phyloP scores from a whole-genome alignment of 371 early-diverging fungal genomes.

The Dichotomocladium elegans region DNA sequence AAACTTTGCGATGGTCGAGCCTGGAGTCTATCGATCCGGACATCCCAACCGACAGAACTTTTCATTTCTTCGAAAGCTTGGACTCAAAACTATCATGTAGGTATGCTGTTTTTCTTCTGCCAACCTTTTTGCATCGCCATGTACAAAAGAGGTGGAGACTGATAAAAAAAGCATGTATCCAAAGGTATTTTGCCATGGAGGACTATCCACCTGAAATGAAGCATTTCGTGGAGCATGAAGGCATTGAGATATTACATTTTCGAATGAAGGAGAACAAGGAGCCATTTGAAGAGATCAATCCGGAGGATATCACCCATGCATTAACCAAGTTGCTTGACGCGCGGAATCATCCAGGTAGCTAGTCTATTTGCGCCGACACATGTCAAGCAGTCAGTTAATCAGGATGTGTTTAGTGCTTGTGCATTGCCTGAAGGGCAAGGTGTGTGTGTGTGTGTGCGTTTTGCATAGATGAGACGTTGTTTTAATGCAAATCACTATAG shows the following conservation, averaged over 20 bases:
- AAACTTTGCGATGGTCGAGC: slow-evolving; percentile 86
- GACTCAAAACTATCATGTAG: slow-evolving; percentile 76
- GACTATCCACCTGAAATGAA: slow-evolving; percentile 79
- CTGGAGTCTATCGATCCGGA: slow-evolving; percentile 85
- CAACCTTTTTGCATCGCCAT: too few relatives aligned
- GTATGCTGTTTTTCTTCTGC: too few relatives aligned
- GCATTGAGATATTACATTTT: slow-evolving; percentile 75
- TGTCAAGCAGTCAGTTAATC: too few relatives aligned
- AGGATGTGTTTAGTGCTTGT: slow-evolving; percentile 53
- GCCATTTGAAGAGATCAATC: slow-evolving; percentile 89
- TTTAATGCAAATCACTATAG: slow-evolving; percentile 22
- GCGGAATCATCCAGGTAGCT: slow-evolving; percentile 70
- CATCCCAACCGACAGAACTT: slow-evolving; percentile 83
- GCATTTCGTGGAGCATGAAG: slow-evolving; percentile 69
- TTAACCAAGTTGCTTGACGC: slow-evolving; percentile 74
- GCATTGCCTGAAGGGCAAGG: slow-evolving; percentile 94
- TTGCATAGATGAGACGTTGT: not conserved
- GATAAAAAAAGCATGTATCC: not conserved
- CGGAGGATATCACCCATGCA: slow-evolving; percentile 70
- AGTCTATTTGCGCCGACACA: too few relatives aligned
- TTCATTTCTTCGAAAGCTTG: slow-evolving; percentile 72
- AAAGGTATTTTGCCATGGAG: slow-evolving; percentile 73
- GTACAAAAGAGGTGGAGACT: too few relatives aligned
- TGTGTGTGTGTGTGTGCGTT: slow-evolving; percentile 11
- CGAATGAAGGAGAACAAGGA: slow-evolving; percentile 90